Conservation (phyloP, 768 basidiomycete species). For the Mycena alexandri region DNA sequence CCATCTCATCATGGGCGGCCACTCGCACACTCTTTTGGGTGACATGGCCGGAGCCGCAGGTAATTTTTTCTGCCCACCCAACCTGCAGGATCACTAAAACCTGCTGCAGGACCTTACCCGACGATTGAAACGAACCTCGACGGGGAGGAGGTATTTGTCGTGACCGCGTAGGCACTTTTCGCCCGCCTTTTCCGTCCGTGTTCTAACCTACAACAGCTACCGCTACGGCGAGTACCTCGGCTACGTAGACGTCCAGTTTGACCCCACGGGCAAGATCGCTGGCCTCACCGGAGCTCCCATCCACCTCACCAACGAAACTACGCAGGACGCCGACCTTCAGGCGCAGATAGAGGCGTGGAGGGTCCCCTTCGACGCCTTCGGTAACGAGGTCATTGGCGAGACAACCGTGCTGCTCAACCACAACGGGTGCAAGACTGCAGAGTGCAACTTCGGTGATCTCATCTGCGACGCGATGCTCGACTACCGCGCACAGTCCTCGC, state of each 20-base stretch:
- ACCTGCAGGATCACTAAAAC: no score
- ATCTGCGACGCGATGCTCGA: conserved; percentile 58
- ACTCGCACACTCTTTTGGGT: conserved; percentile 60
- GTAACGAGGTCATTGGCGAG: conserved; percentile 52
- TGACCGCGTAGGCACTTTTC: conserved; percentile 47
- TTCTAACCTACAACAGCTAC: conserved; percentile 36
- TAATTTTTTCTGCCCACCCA: no score
- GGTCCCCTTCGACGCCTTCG: conserved; percentile 52
- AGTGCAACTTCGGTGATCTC: conserved; percentile 59
- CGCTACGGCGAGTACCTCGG: conserved; percentile 63
- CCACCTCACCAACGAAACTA: conserved; percentile 53
- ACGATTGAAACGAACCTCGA: conserved; percentile 57
- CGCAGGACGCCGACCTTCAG: conserved; percentile 52
- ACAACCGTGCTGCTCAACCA: conserved; percentile 53
- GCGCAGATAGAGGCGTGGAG: conserved; percentile 54
- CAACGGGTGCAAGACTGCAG: conserved; percentile 54
- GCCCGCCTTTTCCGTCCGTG: no score
- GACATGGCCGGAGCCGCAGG: conserved; percentile 49
- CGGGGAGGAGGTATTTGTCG: conserved; percentile 62
- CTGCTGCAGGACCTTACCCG: conserved; percentile 53
- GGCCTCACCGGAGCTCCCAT: conserved; percentile 58
- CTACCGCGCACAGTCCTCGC: conserved; percentile 45
- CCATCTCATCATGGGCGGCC: conserved; percentile 58
- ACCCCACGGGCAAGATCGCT: conserved; percentile 52
- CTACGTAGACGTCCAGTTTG: conserved; percentile 58